Percentiles rank a stretch among this genome's conserved stretches.
phyloP scores from a whole-genome alignment of 805 yeast species.

The Blastobotrys terrestris region DNA sequence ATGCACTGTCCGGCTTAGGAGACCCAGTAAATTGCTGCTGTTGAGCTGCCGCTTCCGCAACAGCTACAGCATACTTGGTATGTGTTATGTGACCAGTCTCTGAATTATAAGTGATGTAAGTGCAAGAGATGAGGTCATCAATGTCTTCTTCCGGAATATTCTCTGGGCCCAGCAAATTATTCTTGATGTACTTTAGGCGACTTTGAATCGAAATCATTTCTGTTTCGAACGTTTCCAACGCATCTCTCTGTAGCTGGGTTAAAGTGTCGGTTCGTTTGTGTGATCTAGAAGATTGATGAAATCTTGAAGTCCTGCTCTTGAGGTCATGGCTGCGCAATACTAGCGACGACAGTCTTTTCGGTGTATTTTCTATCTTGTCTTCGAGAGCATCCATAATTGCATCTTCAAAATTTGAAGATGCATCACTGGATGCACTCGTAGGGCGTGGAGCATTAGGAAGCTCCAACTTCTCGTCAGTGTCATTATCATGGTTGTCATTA shows the following conservation, averaged over 20 bases:
- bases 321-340: background rate
- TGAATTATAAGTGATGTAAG: conserved; percentile 2
- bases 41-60: conserved; percentile 5
- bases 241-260: conserved; percentile 1
- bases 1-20: background rate
- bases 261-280: conserved; percentile 1
- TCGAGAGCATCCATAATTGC: conserved; percentile 2
- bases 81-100: conserved; percentile 8
- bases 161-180: background rate
- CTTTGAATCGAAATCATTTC: background rate
- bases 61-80: background rate
- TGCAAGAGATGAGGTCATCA: conserved; percentile 1
- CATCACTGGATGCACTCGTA: background rate
- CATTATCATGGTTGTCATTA: background rate
- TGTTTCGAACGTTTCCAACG: background rate
- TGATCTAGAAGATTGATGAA: background rate
- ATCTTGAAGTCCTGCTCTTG: background rate
- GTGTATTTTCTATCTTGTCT: background rate
- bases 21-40: background rate
- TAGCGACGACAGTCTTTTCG: background rate
- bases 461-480: background rate
- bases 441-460: background rate
- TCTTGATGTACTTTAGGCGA: background rate
- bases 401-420: conserved; percentile 3
- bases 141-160: conserved; percentile 1